phyloP scores from a whole-genome alignment of 2,329 filamentous ascomycete genomes.

The Whalleya microplaca region DNA sequence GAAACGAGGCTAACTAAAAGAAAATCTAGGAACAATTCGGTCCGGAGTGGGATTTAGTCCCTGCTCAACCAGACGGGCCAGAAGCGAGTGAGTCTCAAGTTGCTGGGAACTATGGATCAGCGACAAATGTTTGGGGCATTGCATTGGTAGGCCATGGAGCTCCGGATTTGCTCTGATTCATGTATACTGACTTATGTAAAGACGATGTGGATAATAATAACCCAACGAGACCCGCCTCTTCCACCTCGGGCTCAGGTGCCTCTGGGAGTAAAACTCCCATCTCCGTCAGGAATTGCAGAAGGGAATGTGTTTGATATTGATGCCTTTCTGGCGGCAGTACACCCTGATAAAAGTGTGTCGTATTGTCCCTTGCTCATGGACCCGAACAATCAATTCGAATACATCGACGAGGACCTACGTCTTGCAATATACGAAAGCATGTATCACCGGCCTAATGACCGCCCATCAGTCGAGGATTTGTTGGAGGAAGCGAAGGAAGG shows the following conservation, averaged over 20 bases:
- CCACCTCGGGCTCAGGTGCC: slow-evolving; percentile 29
- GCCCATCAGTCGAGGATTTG: slow-evolving; percentile 22
- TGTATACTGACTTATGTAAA: slow-evolving; percentile 2
- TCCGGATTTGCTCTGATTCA: not conserved
- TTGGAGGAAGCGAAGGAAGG: slow-evolving; percentile 16
- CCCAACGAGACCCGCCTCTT: slow-evolving; percentile 7
- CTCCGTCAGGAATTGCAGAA: no score
- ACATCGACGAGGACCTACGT: slow-evolving; percentile 24
- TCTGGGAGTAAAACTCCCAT: slow-evolving; percentile 3
- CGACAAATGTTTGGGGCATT: slow-evolving; percentile 23
- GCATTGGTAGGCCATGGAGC: slow-evolving; percentile 12
- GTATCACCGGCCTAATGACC: slow-evolving; percentile 26
- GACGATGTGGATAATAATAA: slow-evolving; percentile 35
- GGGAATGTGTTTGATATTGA: not conserved
- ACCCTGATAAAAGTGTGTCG: slow-evolving; percentile 16
- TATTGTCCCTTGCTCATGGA: slow-evolving; percentile 28
- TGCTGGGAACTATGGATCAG: slow-evolving; percentile 19
- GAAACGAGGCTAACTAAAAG: not conserved
- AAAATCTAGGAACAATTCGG: slow-evolving; percentile 16
- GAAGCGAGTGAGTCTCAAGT: slow-evolving; percentile 12
- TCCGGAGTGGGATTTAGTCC: slow-evolving; percentile 19
- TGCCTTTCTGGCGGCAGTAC: not conserved
- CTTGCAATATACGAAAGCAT: slow-evolving; percentile 28
- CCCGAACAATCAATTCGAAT: slow-evolving; percentile 7
- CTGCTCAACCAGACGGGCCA: not conserved